A percentile compares a stretch with the other conserved stretches of the same genome.
phyloP scores from a whole-genome alignment of 2,329 filamentous ascomycete genomes.

The Aspergillus puulaauensis region DNA sequence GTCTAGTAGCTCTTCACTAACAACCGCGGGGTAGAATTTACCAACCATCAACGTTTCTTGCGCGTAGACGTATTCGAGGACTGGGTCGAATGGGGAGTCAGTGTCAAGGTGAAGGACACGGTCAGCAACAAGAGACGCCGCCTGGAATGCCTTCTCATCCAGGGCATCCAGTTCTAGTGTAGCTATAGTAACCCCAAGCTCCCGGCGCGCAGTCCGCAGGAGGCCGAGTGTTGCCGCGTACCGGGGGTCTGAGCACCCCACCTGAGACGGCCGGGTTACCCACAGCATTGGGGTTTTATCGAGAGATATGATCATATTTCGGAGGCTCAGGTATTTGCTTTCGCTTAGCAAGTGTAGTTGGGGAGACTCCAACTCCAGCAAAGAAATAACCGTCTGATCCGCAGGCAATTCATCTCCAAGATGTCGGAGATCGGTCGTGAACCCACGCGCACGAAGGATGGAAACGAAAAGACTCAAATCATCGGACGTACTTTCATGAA shows the following conservation, averaged over 20 bases:
- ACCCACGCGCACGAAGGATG: neutral
- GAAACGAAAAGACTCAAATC: neutral
- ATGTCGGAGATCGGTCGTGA: neutral
- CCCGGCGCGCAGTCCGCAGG: conserved; percentile 28
- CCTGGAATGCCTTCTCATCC: neutral
- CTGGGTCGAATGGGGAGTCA: neutral
- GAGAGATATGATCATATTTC: neutral
- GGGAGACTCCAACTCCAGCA: neutral
- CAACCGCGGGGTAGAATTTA: conserved; percentile 2
- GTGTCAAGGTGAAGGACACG: neutral
- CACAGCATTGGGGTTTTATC: conserved; percentile 24
- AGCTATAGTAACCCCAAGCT: conserved; percentile 16
- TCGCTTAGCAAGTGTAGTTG: neutral
- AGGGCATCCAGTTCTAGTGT: neutral
- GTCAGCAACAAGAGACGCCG: neutral
- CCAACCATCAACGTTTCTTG: conserved; percentile 14
- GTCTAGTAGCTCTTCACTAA: neutral
- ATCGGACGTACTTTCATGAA: neutral
- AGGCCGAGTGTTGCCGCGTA: conserved; percentile 29
- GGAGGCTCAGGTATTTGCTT: neutral
- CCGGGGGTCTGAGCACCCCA: conserved; percentile 27
- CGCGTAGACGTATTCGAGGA: conserved; percentile 18
- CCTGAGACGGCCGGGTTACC: conserved; percentile 25
- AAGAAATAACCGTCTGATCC: neutral
- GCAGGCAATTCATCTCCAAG: neutral